Base-by-base conservation (phyloP, 345 rosid species). In the Heritiera fomes region DNA sequence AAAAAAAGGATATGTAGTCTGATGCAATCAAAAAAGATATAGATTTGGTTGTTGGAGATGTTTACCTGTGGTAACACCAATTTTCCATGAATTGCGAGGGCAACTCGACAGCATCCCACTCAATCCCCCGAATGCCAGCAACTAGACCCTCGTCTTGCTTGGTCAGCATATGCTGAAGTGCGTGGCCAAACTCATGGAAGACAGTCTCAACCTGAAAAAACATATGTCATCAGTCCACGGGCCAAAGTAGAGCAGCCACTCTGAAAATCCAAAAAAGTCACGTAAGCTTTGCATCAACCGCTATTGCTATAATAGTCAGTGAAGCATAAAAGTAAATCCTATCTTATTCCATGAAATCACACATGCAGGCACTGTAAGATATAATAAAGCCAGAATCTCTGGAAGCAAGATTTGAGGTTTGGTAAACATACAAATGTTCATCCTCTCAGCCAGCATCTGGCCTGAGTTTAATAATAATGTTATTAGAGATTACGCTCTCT, bases 61-160 rank as follows among this genome's bases (percentile, higher is more conserved):
- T 32, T 69, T 77, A 94, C 98, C 95, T 91, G 81, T 93, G 98
- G 87, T 93, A 94, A 85, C 98, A 94, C 98, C 98, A 94, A 75
- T 94, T 94, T 87, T 94, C 97, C 98, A 95, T 94, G 84, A 94
- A 94, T 66, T 94, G 98, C 13, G 98, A 94, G 55, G 97, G 97
- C 80, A 94, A 85, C 82, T 94, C 98, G 80, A 93, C 92, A 30
- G 98, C 98, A 81, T 94, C 98, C 98, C 98, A 93, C 80, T 94
- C 98, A 47, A 94, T 84, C 75, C 93, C 94, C 28, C 97, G 87
- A 61, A 87, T 89, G 79, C 98, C 98, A 88, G 98, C 86, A 75
- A 92, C 97, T 74, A 94, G 90, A 73, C 98, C 93, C 81, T 94
- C 98, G 40, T 94, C 98, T 84, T 89, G 83, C 80, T 85, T 90